Evolutionary conservation across 2,329 filamentous ascomycete species (phyloP).

Genomic region (Niveomyces coronatus): DNA sequence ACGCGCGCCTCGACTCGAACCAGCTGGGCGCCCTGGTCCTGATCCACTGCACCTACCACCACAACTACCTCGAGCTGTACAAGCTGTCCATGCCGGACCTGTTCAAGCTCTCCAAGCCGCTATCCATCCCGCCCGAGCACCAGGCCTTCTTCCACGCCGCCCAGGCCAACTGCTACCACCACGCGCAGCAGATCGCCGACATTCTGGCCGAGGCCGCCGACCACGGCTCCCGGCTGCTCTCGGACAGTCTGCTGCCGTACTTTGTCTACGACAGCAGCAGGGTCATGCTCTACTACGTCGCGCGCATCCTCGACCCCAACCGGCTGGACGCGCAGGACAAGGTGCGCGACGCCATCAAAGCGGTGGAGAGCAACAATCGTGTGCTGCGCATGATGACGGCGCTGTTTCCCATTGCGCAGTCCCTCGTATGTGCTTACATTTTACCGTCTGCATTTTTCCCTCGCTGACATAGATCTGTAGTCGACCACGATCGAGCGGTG

Average conservation of each 20-base stretch:
- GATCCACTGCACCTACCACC: slow-evolving; percentile 36
- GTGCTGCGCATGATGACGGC: slow-evolving; percentile 27
- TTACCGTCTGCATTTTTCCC: neutral
- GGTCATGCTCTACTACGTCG: slow-evolving; percentile 38
- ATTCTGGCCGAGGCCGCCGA: slow-evolving; percentile 29
- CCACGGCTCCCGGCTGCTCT: slow-evolving; percentile 30
- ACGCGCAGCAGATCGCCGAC: slow-evolving; percentile 27
- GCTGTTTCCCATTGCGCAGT: slow-evolving; percentile 28
- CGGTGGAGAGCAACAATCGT: slow-evolving; percentile 29
- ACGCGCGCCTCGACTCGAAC: slow-evolving; percentile 34
- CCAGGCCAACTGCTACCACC: slow-evolving; percentile 28
- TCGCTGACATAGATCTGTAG: slow-evolving; percentile 12
- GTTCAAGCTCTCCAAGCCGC: slow-evolving; percentile 31
- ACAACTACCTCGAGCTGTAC: slow-evolving; percentile 35
- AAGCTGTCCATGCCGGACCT: slow-evolving; percentile 35
- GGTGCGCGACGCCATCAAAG: slow-evolving; percentile 27
- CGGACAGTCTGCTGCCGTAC: slow-evolving; percentile 34
- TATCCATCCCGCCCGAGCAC: slow-evolving; percentile 29
- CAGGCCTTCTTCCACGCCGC: slow-evolving; percentile 25
- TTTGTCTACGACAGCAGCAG: slow-evolving; percentile 37
- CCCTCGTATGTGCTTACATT: slow-evolving; percentile 23
- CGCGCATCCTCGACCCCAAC: slow-evolving; percentile 28
- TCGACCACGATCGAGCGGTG: slow-evolving; percentile 29
- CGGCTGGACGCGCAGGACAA: slow-evolving; percentile 24
- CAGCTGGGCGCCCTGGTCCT: slow-evolving; percentile 34